phyloP scores from a whole-genome alignment of 495 filamentous ascomycete species.

The Trichoderma erinaceum region DNA sequence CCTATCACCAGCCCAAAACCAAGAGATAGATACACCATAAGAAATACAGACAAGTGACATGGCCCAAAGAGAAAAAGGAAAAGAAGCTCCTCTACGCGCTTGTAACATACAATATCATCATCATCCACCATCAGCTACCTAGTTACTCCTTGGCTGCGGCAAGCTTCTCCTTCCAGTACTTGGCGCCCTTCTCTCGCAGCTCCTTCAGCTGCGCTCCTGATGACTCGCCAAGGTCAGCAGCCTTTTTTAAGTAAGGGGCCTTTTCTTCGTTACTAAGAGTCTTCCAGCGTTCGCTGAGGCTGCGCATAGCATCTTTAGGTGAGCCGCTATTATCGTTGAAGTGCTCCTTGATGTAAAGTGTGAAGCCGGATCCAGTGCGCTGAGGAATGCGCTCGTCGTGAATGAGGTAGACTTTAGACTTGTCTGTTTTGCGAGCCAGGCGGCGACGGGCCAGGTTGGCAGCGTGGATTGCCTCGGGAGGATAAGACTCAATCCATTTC shows the following conservation, averaged over 20 bases:
- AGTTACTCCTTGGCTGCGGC: neutral
- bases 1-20: neutral
- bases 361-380: constrained; percentile 32
- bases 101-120: neutral
- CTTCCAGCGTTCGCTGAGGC: constrained; percentile 50
- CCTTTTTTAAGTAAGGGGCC: neutral
- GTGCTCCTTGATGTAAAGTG: constrained; percentile 33
- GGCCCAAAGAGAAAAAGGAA: neutral
- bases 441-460: constrained; percentile 58
- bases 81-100: neutral
- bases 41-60: neutral
- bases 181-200: neutral
- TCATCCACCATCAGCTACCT: too few relatives aligned
- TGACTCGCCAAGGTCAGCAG: neutral
- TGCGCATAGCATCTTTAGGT: constrained; percentile 25
- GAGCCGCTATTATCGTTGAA: constrained; percentile 35
- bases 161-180: constrained; percentile 12
- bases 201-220: neutral
- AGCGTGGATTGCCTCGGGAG: constrained; percentile 48
- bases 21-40: neutral
- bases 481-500: constrained; percentile 54
- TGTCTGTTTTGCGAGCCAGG: constrained; percentile 40
- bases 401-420: constrained; percentile 29
- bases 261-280: constrained; percentile 28
- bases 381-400: constrained; percentile 50